Conservation (phyloP, 768 basidiomycete genomes). For the Tephrocybe sp. region DNA sequence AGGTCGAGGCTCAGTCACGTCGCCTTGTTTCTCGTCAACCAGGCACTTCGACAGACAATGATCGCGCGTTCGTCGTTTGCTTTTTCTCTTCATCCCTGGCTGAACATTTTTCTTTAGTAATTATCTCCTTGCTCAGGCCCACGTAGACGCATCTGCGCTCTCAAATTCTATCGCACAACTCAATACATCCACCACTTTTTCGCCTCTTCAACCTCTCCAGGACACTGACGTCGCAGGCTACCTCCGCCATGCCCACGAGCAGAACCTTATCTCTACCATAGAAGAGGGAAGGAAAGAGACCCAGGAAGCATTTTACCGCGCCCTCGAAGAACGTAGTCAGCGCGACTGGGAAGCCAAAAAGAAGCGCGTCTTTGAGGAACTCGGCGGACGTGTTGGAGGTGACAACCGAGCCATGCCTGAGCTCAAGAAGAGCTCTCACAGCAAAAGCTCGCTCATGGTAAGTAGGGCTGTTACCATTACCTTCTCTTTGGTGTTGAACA, state of each 20-base stretch:
- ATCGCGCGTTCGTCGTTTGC: slow-evolving; percentile 60
- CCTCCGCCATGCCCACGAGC: slow-evolving; percentile 91
- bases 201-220: slow-evolving; percentile 87
- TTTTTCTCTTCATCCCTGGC: slow-evolving; percentile 1
- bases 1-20: slow-evolving; percentile 91
- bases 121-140: slow-evolving; percentile 90
- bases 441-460: slow-evolving; percentile 54
- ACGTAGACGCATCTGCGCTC: slow-evolving; percentile 89
- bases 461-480: slow-evolving; percentile 20
- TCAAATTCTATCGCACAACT: slow-evolving; percentile 80
- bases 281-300: slow-evolving; percentile 87
- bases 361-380: slow-evolving; percentile 84
- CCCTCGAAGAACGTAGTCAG: slow-evolving; percentile 70
- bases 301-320: slow-evolving; percentile 79
- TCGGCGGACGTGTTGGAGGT: slow-evolving; percentile 63
- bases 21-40: slow-evolving; percentile 75
- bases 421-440: slow-evolving; percentile 59
- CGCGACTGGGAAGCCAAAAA: slow-evolving; percentile 91
- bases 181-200: slow-evolving; percentile 79
- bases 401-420: slow-evolving; percentile 56
- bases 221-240: slow-evolving; percentile 95
- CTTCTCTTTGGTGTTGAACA: neutral
- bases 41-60: slow-evolving; percentile 58
- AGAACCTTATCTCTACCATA: slow-evolving; percentile 90
- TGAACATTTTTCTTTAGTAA: slow-evolving; percentile 46